Conservation (phyloP, 2,329 filamentous ascomycete species). For the Emmonsia crescens region DNA sequence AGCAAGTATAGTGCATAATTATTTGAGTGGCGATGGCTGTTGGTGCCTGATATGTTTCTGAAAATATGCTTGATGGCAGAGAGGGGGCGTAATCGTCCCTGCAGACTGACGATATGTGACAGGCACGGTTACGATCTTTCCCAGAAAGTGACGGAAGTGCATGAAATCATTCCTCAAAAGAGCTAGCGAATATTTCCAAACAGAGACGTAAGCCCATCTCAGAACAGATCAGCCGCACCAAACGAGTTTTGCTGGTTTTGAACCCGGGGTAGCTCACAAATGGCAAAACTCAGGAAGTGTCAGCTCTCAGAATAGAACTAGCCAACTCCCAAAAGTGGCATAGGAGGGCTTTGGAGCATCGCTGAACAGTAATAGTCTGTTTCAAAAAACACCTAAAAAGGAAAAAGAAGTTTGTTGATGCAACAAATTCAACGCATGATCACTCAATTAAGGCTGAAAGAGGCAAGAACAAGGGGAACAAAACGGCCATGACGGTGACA, state of each 20-base stretch:
- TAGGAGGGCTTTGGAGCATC: background rate
- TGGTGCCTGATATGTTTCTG: conserved; percentile 13
- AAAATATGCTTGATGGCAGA: conserved; percentile 9
- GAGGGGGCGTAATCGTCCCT: background rate
- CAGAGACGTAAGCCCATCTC: conserved; percentile 5
- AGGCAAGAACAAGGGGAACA: background rate
- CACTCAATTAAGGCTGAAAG: background rate
- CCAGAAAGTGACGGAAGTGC: background rate
- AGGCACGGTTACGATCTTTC: background rate
- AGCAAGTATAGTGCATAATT: conserved; percentile 8
- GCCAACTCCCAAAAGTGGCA: background rate
- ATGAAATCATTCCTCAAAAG: conserved; percentile 5
- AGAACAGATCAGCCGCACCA: conserved; percentile 6
- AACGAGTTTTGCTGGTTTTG: conserved; percentile 9
- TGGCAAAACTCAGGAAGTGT: conserved; percentile 13
- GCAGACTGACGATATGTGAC: conserved; percentile 1
- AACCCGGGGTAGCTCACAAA: conserved; percentile 8
- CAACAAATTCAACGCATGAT: background rate
- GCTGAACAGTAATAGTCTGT: conserved; percentile 2
- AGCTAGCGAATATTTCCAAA: conserved; percentile 7
- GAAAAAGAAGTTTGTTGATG: background rate
- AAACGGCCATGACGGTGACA: background rate
- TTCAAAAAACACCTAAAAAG: conserved; percentile 4
- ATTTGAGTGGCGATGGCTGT: conserved; percentile 10
- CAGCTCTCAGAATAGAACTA: conserved; percentile 8